These are phyloP conservation scores for Cutaneotrichosporon cyanovorans DNA, from an alignment of 1,284 basidiomycete species.

Conservation along the genomic window DNA sequence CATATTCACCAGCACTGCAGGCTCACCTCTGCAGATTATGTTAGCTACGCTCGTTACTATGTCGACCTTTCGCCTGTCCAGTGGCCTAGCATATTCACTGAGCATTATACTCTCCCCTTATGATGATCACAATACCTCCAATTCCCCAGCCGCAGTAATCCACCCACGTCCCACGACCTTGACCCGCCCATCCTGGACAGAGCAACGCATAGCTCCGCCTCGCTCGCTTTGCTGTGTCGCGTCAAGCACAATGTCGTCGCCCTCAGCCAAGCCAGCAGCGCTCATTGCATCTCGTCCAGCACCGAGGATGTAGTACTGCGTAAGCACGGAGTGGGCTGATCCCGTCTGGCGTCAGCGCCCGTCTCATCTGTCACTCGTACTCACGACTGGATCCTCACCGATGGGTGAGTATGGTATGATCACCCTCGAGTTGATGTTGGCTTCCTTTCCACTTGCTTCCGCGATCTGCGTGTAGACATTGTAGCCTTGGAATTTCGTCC, in stretches of 20 bases:
- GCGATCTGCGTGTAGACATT: slow-evolving; percentile 9
- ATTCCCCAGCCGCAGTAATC: neutral
- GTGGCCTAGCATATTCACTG: too few species aligned
- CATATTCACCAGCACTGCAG: too few species aligned
- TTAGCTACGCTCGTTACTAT: too few species aligned
- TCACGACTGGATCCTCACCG: slow-evolving; percentile 36
- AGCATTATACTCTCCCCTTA: neutral
- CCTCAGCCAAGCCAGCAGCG: neutral
- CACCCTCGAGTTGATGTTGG: slow-evolving; percentile 22
- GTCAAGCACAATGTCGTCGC: slow-evolving; percentile 5
- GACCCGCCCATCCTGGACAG: slow-evolving; percentile 6
- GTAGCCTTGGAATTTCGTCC: neutral
- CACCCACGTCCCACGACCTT: slow-evolving; percentile 7
- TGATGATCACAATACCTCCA: neutral
- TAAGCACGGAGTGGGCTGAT: slow-evolving; percentile 30
- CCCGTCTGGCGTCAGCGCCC: slow-evolving; percentile 22
- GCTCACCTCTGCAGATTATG: too few species aligned
- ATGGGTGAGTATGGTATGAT: slow-evolving; percentile 25
- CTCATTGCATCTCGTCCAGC: slow-evolving; percentile 1
- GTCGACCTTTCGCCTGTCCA: too few species aligned
- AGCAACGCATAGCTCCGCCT: slow-evolving; percentile 11
- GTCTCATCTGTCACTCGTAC: too few species aligned
- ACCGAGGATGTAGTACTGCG: slow-evolving; percentile 28
- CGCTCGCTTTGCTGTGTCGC: slow-evolving; percentile 10
- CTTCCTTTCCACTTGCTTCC: neutral